Conservation (phyloP, 2,329 filamentous ascomycete species). For the Lecanicillium sp. region DNA sequence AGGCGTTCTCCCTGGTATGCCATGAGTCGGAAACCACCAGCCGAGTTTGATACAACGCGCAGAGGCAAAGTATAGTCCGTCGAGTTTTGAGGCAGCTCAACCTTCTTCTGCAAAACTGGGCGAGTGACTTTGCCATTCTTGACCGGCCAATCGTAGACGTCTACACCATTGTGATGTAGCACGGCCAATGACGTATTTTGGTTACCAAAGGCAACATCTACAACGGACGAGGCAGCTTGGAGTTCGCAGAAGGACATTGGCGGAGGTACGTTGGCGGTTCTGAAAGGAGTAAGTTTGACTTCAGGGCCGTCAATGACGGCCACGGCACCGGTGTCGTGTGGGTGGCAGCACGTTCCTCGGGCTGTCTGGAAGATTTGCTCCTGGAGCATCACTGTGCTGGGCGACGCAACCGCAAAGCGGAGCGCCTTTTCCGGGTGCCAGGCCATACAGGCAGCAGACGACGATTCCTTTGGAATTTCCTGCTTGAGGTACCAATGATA, state of each 20-base stretch:
- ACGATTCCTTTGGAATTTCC: conserved; percentile 50
- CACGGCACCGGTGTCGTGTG: conserved; percentile 70
- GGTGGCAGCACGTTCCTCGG: conserved; percentile 61
- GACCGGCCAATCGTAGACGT: conserved; percentile 63
- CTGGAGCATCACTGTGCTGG: conserved; percentile 43
- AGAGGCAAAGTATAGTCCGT: conserved; percentile 19
- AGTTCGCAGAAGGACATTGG: conserved; percentile 85
- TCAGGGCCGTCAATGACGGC: conserved; percentile 75
- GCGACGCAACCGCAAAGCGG: conserved; percentile 50
- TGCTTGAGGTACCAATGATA: conserved; percentile 99
- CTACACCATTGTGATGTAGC: conserved; percentile 58
- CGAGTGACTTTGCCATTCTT: conserved; percentile 43
- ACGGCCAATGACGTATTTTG: conserved; percentile 61
- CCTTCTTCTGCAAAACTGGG: conserved; percentile 31
- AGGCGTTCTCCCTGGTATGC: conserved; percentile 19
- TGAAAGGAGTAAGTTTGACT: conserved; percentile 79
- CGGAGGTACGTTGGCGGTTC: conserved; percentile 78
- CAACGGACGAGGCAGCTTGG: conserved; percentile 48
- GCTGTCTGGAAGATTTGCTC: conserved; percentile 63
- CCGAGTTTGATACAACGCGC: conserved; percentile 22
- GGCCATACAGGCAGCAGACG: conserved; percentile 27
- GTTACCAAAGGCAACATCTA: conserved; percentile 68
- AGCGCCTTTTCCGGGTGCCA: conserved; percentile 89
- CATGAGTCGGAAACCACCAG: conserved; percentile 22
- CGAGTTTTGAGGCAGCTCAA: conserved; percentile 27